Base-by-base conservation (phyloP, 176 grass and related monocot genomes). In the Tuctoria greenei region DNA sequence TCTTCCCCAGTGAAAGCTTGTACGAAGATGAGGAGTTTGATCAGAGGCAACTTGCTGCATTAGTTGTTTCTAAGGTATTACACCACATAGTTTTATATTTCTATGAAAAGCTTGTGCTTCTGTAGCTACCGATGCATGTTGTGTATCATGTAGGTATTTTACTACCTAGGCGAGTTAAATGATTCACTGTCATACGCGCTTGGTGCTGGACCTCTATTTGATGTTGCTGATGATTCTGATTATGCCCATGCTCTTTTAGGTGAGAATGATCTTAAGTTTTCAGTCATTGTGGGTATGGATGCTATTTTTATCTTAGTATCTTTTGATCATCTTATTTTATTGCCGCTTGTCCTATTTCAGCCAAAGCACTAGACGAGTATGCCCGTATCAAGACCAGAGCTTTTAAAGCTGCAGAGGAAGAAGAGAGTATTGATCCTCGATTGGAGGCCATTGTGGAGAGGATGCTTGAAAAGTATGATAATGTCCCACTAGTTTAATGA, bases 11-110 rank as follows among this genome's bases (percentile, higher is more conserved):
- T 57, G 96, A 99, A 79, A 99, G 92, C 74, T 80, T 99, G 81
- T 99, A 99, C 37, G 96, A 99, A 86, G 96, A 99, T 8, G 96
- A 99, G 80, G 96, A 99, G 35, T 99, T 99, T 64, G 87, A 99
- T 55, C 87, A 95, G 74, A 88, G 92, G 74, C 89, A 92, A 64
- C 89, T 95, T 64, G 96, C 96, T 81, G 92, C 96, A 41, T 75
- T 99, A 69, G 92, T 99, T 84, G 96, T 90, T 71, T 99, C 96
- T 80, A 99, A 99, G 96, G 96, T 99, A 77, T 26, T 44, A 67
- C 15, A 17, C 52, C 8, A 40, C 35, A 21, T 54, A 37, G 27
- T 45, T 52, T 37, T 25, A 63, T 35, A 81, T 76, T 75, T 24
- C 8, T 31, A 20, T 31, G 25, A 49, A 69, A 50, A 51, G 0